A percentile compares a stretch with the other conserved stretches of the same genome.
These are phyloP conservation scores for Plasmodium billcollinsi DNA, from an alignment of 169 alveolate species.

Conservation along the genomic window DNA sequence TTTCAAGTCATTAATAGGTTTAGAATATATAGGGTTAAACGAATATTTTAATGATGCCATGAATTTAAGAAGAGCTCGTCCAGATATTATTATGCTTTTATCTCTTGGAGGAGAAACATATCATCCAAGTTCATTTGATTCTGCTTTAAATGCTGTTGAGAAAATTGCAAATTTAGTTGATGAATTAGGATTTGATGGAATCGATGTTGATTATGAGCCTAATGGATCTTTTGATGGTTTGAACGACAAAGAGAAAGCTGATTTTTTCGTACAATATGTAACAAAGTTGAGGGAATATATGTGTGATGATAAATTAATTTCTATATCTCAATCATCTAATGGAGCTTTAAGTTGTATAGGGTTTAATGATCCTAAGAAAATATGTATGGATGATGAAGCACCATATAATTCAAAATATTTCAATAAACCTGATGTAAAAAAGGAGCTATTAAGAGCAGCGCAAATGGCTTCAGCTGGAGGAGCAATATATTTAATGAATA, in stretches of 20 bases:
- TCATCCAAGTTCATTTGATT: slow-evolving; percentile 6
- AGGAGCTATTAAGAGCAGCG: slow-evolving; percentile 9
- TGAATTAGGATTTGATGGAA: slow-evolving; percentile 25
- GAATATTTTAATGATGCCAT: slow-evolving; percentile 24
- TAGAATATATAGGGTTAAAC: slow-evolving; percentile 21
- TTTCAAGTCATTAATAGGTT: slow-evolving; percentile 21
- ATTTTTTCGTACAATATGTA: slow-evolving; percentile 10
- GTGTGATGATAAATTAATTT: slow-evolving; percentile 21
- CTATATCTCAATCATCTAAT: slow-evolving; percentile 12
- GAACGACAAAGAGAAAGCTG: not conserved
- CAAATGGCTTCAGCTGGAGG: slow-evolving; percentile 21
- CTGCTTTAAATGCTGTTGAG: slow-evolving; percentile 8
- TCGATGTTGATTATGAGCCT: slow-evolving; percentile 12
- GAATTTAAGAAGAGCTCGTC: slow-evolving; percentile 25
- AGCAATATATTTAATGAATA: slow-evolving; percentile 17
- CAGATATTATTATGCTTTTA: slow-evolving; percentile 21
- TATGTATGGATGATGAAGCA: slow-evolving; percentile 8
- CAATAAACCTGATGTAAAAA: slow-evolving; percentile 1
- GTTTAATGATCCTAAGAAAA: slow-evolving; percentile 13
- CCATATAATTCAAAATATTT: slow-evolving; percentile 22
- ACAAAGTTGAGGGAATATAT: slow-evolving; percentile 14
- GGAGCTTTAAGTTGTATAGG: slow-evolving; percentile 14
- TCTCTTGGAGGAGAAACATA: slow-evolving; percentile 25
- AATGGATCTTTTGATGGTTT: slow-evolving; percentile 13
- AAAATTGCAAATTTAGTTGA: slow-evolving; percentile 16